Base-by-base conservation (phyloP, 208 protist species). In the Leishmania mexicana region DNA sequence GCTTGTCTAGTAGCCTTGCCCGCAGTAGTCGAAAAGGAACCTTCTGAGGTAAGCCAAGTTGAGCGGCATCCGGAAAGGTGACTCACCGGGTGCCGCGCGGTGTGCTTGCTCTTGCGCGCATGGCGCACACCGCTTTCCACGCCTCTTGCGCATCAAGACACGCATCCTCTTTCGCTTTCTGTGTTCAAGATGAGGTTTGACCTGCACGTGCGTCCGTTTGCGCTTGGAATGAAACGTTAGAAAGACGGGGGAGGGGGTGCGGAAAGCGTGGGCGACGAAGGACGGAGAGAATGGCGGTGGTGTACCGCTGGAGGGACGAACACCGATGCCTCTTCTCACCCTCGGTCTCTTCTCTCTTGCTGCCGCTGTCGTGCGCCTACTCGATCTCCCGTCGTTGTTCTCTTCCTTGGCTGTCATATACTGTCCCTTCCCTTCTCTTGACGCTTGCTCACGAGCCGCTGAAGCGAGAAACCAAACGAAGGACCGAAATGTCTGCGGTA, bases 1-100 rank as follows among this genome's bases (percentile, higher is more conserved):
- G 90, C 77, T 81, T 98, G 24, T 96, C 93, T 6, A 96, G 87
- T 75, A 96, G 93, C 79, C 81, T 98, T 0, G 93, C 95, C 13
- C 68, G 78, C 57, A 54, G 68, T 2, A 75, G 51, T 8, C 76
- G 72, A 7, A 80, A 91, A 87, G 58, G 88, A 80, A 60, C 83
- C 5, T 85, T 85, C 58, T 85, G 70, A 74, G 45, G 10, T 49
- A 57, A 57, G 10, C 24, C 49, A 11, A n/a, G 0, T 28, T 38
- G 60, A 49, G 21, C 5, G n/a, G n/a, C 45, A 47, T 7, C 53
- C 45, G 7, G 35, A 15, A 76, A 31, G 15, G n/a, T 11, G 73
- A 53, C n/a, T 53, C 3, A 19, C 21, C 31, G 4, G 24, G 24
- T 15, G 28, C 51, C 38, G 49, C 13, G 24, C n/a, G 35, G 40